These are phyloP conservation scores for Ogataea siamensis DNA, from an alignment of 805 yeast genomes.

Conservation along the genomic window DNA sequence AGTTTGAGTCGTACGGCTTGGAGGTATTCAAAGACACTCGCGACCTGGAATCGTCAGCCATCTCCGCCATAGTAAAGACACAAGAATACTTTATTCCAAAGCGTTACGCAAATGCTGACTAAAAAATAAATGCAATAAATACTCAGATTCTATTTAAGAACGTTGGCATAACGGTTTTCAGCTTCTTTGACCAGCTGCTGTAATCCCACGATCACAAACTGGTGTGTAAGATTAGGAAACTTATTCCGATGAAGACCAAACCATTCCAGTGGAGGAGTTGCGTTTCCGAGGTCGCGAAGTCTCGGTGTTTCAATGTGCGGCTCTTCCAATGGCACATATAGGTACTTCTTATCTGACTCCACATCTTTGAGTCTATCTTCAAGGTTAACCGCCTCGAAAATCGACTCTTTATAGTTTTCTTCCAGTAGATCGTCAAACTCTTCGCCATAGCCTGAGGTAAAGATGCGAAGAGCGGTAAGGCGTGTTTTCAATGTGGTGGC, in stretches of 20 bases:
- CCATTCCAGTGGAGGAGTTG: constrained; percentile 98
- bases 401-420: constrained; percentile 34
- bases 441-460: constrained; percentile 27
- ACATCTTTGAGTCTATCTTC: constrained; percentile 46
- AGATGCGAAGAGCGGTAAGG: constrained; percentile 38
- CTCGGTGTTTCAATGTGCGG: constrained; percentile 89
- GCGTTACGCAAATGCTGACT: constrained; percentile 1
- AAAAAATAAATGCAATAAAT: constrained; percentile 17
- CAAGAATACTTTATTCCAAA: constrained; percentile 1
- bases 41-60: constrained; percentile 1
- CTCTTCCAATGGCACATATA: constrained; percentile 62
- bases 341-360: constrained; percentile 45
- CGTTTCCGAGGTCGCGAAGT: constrained; percentile 87
- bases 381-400: constrained; percentile 35
- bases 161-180: constrained; percentile 50
- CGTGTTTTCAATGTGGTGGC: constrained; percentile 69
- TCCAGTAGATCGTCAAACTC: constrained; percentile 35
- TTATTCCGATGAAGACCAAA: constrained; percentile 87
- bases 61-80: constrained; percentile 3
- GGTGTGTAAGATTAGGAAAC: constrained; percentile 86
- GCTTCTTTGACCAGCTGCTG: constrained; percentile 74
- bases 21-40: constrained; percentile 2
- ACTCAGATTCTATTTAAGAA: no score
- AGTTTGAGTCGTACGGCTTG: not conserved
- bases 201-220: constrained; percentile 66